These are phyloP conservation scores for Mycena citricolor DNA, from an alignment of 1,284 basidiomycete genomes.

Conservation along the genomic window DNA sequence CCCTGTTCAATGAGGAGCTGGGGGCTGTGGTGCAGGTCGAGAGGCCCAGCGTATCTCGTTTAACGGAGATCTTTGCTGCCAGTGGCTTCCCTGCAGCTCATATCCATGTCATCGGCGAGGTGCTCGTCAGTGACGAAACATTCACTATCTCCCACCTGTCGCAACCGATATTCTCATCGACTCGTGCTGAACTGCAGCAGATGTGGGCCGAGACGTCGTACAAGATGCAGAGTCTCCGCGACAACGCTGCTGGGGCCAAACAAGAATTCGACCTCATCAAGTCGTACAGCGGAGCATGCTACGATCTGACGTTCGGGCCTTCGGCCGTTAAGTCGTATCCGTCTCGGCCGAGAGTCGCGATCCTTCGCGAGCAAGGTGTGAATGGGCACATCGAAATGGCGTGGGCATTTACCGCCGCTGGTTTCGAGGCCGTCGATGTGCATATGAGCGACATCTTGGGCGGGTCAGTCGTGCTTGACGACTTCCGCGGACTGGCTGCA, in stretches of 20 bases:
- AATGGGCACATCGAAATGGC: constrained; percentile 99
- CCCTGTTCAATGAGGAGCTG: constrained; percentile 95
- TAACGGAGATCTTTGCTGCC: constrained; percentile 64
- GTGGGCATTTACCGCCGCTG: constrained; percentile 92
- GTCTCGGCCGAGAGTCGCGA: constrained; percentile 84
- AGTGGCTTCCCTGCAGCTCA: constrained; percentile 72
- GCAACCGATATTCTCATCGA: constrained; percentile 60
- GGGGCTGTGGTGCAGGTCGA: constrained; percentile 91
- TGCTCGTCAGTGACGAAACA: constrained; percentile 60
- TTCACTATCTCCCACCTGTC: constrained; percentile 62
- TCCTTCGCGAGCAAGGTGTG: constrained; percentile 96
- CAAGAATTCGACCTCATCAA: constrained; percentile 85
- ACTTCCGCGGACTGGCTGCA: constrained; percentile 88
- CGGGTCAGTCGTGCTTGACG: constrained; percentile 60
- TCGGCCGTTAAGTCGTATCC: constrained; percentile 41
- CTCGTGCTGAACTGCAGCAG: constrained; percentile 75
- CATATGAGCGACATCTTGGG: constrained; percentile 97
- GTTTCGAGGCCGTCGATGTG: constrained; percentile 93
- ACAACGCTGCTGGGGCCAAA: constrained; percentile 76
- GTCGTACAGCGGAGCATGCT: constrained; percentile 69
- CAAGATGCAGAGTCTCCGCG: constrained; percentile 87
- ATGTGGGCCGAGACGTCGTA: constrained; percentile 95
- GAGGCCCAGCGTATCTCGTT: constrained; percentile 53
- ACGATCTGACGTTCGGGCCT: constrained; percentile 67
- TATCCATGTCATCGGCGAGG: constrained; percentile 76